phyloP scores from a whole-genome alignment of 1,284 basidiomycete species.

The Sporisorium iseilematis-ciliati region DNA sequence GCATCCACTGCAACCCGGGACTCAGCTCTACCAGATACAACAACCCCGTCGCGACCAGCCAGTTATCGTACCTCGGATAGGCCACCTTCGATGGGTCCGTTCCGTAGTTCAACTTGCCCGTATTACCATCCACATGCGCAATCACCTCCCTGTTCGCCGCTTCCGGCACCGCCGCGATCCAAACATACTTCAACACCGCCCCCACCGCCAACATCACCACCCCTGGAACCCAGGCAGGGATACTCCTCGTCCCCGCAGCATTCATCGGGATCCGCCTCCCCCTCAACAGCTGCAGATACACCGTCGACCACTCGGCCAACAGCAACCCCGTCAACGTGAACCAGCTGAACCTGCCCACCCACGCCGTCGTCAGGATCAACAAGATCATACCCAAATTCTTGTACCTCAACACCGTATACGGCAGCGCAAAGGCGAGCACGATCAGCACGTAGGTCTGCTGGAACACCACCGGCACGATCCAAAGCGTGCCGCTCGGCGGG shows the following conservation, averaged over 20 bases:
- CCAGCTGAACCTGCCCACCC: slow-evolving; percentile 59
- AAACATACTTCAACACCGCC: slow-evolving; percentile 56
- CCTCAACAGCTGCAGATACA: slow-evolving; percentile 43
- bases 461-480: slow-evolving; percentile 56
- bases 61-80: slow-evolving; percentile 60
- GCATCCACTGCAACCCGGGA: slow-evolving; percentile 10
- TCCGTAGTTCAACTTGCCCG: slow-evolving; percentile 45
- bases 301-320: slow-evolving; percentile 52
- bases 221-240: slow-evolving; percentile 34
- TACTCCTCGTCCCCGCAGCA: slow-evolving; percentile 3
- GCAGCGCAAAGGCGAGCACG: slow-evolving; percentile 51
- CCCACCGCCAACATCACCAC: slow-evolving; percentile 29
- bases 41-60: slow-evolving; percentile 46
- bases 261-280: slow-evolving; percentile 23
- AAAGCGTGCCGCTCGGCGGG: slow-evolving; percentile 48
- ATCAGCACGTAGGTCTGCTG: slow-evolving; percentile 58
- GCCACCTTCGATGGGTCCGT: slow-evolving; percentile 25
- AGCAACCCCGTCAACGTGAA: slow-evolving; percentile 58
- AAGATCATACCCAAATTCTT: slow-evolving; percentile 50
- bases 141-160: slow-evolving; percentile 37
- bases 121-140: slow-evolving; percentile 47
- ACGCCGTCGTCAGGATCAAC: slow-evolving; percentile 52
- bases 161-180: slow-evolving; percentile 41
- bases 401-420: slow-evolving; percentile 49
- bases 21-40: slow-evolving; percentile 52